Evolutionary conservation across 176 grass and related monocot species (phyloP), one percentile per base, ranked within the genome.

Genomic region (Coix lacrymajobi): DNA sequence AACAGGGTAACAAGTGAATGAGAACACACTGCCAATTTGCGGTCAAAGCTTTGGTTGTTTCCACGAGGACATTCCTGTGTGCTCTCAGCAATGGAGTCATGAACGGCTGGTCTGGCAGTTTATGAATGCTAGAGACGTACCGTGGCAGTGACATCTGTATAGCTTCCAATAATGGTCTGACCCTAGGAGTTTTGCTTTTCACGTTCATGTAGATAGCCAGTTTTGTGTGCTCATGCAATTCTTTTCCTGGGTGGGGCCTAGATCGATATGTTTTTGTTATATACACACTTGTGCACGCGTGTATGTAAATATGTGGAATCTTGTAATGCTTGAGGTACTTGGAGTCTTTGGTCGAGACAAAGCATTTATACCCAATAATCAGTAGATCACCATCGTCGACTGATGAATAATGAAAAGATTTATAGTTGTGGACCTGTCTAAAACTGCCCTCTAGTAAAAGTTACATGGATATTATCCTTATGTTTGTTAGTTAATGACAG

Each of bases 1-100:
- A 46, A 6, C 84, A 90, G 88, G 83, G 88, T 90, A 74, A 86
- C 79, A 66, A 90, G 88, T 83, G 84, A 83, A 66, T 90, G 84
- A 86, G 46, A 64, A 30, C n/a, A 19, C 58, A 51, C 32, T 19
- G 12, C 60, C 30, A 13, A 1, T 61, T 30, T 17, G 29, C 0
- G 1, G 39, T 73, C 7, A 61, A 73, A 86, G 60, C 79, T 90
- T 78, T 22, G 71, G 83, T 86, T 65, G 65, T 82, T 89, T 66
- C 45, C n/a, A n/a, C 1, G n/a, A 61, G 41, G 79, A 37, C 20
- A 16, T 76, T 77, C 46, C 28, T 84, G 79, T 86, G 88, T 62
- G 57, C 60, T 70, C 31, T 36, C 36, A 79, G 58, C 72, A 79
- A 20, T 79, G 84, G 84, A 68, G 67, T 60, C 19, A 9, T 57